Evolutionary conservation across 2,329 filamentous ascomycete species (phyloP).

Genomic region (Phyllosticta ampelicida): DNA sequence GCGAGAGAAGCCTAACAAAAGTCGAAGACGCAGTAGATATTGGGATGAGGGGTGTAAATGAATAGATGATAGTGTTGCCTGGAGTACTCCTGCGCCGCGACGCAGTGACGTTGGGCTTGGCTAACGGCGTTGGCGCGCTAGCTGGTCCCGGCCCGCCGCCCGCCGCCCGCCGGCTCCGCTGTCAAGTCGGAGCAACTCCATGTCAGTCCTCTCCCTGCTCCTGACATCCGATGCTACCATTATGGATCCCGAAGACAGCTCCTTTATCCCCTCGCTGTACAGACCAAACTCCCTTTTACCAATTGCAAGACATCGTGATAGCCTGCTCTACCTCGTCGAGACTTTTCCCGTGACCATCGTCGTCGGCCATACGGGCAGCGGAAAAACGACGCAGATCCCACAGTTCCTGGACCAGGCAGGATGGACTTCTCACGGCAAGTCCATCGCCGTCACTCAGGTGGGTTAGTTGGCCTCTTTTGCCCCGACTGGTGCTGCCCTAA

Average conservation of each 20-base stretch:
- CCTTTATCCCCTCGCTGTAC: slow-evolving; percentile 68
- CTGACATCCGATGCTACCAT: background rate
- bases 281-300: slow-evolving; percentile 76
- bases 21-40: background rate
- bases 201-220: background rate
- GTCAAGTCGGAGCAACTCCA: background rate
- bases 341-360: slow-evolving; percentile 76
- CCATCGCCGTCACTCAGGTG: slow-evolving; percentile 85
- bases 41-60: background rate
- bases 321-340: slow-evolving; percentile 76
- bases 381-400: slow-evolving; percentile 92
- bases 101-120: background rate
- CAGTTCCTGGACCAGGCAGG: slow-evolving; percentile 82
- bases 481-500: background rate
- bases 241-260: slow-evolving; percentile 28
- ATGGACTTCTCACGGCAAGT: slow-evolving; percentile 75
- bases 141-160: slow-evolving; percentile 1
- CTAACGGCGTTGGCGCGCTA: background rate
- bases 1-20: background rate
- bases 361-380: slow-evolving; percentile 86
- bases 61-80: background rate
- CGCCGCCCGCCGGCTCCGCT: slow-evolving; percentile 2
- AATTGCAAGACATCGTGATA: slow-evolving; percentile 71
- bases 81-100: background rate
- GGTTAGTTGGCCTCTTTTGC: slow-evolving; percentile 24